Percentiles rank a stretch among this genome's conserved stretches.
Conservation (phyloP, 2,329 filamentous ascomycete species). For the Tolypocladium ophioglossoides region DNA sequence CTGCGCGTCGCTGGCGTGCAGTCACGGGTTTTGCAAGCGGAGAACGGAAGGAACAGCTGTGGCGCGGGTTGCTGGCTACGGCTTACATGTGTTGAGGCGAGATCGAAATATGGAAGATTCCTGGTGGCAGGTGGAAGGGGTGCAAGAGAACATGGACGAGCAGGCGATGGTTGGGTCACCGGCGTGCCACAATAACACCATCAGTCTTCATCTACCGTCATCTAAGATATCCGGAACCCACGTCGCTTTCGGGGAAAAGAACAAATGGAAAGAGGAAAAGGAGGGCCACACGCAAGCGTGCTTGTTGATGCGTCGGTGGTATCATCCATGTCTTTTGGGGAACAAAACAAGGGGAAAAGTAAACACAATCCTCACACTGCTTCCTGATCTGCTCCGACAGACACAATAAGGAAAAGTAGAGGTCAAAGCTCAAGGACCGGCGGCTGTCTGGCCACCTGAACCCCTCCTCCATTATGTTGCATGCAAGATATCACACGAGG, state of each 20-base stretch:
- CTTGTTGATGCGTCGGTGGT: slow-evolving; percentile 28
- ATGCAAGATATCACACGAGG: background rate
- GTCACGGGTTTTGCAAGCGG: too few relatives aligned
- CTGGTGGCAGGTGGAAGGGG: too few relatives aligned
- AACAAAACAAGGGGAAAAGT: slow-evolving; percentile 17
- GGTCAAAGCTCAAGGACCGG: background rate
- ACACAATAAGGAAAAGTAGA: slow-evolving; percentile 5
- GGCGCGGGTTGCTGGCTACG: too few relatives aligned
- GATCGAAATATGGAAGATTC: too few relatives aligned
- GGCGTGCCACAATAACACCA: background rate
- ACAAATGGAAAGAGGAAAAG: background rate
- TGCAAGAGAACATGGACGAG: too few relatives aligned
- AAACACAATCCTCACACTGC: background rate
- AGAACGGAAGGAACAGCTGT: too few relatives aligned
- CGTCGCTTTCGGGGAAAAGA: background rate
- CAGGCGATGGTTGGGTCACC: too few relatives aligned
- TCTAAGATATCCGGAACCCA: background rate
- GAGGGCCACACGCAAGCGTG: slow-evolving; percentile 17
- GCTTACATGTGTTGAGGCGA: too few relatives aligned
- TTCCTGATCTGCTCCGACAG: background rate
- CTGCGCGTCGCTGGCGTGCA: too few relatives aligned
- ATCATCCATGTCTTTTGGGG: slow-evolving; percentile 28
- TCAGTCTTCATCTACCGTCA: background rate
- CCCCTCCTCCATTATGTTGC: background rate
- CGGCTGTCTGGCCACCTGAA: background rate